A percentile compares a stretch with the other conserved stretches of the same genome.
Conservation (phyloP, 2,329 filamentous ascomycete genomes). For the Drechslerella dactyloides region DNA sequence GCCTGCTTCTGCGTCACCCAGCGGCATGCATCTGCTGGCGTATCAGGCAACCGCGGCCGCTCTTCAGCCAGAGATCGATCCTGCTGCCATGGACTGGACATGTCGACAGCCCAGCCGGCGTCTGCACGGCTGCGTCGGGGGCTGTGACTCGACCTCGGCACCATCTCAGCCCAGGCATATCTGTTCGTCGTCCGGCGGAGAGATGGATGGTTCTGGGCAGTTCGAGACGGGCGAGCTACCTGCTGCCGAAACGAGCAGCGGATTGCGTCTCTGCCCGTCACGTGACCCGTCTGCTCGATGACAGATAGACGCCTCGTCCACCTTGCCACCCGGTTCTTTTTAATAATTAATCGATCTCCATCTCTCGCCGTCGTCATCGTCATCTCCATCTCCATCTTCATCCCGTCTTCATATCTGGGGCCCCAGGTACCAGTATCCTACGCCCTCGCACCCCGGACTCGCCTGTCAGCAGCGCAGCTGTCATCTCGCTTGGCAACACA, state of each 20-base stretch:
- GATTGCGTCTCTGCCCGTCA: background rate
- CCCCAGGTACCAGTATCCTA: background rate
- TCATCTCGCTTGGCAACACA: background rate
- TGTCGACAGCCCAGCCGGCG: background rate
- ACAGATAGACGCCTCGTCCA: background rate
- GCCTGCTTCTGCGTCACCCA: too few relatives aligned
- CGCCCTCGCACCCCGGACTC: background rate
- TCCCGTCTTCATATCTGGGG: background rate
- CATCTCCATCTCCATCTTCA: background rate
- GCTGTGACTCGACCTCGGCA: background rate
- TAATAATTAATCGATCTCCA: background rate
- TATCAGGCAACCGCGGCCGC: conserved; percentile 4
- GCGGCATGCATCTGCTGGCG: too few relatives aligned
- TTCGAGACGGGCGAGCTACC: background rate
- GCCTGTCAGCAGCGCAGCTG: background rate
- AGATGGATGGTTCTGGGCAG: background rate
- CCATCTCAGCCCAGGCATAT: background rate
- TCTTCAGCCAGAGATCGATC: too few relatives aligned
- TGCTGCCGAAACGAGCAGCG: background rate
- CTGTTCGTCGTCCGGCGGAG: background rate
- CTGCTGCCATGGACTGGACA: too few relatives aligned
- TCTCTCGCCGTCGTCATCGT: background rate
- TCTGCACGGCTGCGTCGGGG: background rate
- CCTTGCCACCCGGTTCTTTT: background rate
- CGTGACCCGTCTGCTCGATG: background rate